Conservation (phyloP, 305 asterid species). For the Fraxinus nigra region DNA sequence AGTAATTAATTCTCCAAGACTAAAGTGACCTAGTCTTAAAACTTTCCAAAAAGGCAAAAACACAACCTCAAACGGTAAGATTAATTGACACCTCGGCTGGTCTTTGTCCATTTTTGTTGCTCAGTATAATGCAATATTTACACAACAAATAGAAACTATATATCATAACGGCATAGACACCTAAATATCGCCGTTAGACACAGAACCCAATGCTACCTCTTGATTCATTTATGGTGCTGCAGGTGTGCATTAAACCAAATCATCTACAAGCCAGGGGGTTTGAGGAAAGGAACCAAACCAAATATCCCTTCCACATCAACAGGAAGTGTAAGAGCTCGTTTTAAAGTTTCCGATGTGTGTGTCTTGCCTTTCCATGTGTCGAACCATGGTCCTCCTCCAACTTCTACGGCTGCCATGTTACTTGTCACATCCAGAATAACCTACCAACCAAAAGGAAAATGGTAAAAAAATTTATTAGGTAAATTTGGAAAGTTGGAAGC, state of each 20-base stretch:
- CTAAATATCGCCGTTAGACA: not conserved
- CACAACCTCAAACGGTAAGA: not conserved
- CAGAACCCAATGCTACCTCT: not conserved
- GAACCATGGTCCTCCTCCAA: constrained; percentile 99
- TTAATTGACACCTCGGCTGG: not conserved
- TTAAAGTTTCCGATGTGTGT: constrained; percentile 54
- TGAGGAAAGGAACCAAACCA: constrained; percentile 60
- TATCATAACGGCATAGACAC: not conserved
- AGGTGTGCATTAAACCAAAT: not conserved
- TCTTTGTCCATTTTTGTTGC: not conserved
- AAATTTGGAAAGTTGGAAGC: not conserved
- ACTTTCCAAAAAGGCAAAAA: too few species aligned
- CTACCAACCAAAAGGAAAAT: constrained; percentile 33
- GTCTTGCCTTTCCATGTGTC: constrained; percentile 81
- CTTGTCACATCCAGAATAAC: constrained; percentile 84
- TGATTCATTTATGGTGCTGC: not conserved
- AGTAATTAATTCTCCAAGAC: not conserved
- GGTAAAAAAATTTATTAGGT: not conserved
- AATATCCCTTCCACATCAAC: constrained; percentile 63
- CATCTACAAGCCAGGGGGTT: constrained; percentile 83
- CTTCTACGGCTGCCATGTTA: constrained; percentile 93
- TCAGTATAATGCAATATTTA: not conserved
- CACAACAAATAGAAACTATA: not conserved
- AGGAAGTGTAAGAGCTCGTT: constrained; percentile 55
- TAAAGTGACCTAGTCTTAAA: not conserved